Percentiles rank a stretch among this genome's conserved stretches.
Evolutionary conservation across 768 basidiomycete species (phyloP).

Genomic region (Botryobasidium botryosum): DNA sequence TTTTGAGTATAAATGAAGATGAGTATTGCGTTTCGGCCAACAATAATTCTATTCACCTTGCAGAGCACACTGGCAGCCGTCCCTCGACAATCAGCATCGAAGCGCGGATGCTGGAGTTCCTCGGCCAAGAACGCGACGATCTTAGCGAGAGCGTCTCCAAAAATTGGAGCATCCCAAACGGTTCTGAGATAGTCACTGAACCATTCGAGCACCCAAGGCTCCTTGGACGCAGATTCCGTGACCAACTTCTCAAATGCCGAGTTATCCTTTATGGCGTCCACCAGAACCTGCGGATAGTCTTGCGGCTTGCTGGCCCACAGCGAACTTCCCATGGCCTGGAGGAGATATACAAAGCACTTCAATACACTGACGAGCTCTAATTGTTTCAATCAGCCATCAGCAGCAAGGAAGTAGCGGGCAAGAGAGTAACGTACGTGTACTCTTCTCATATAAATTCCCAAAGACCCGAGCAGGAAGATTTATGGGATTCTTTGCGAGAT

Average conservation of each 20-base stretch:
- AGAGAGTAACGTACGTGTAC: not conserved
- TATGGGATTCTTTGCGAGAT: not conserved
- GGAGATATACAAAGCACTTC: conserved; percentile 38
- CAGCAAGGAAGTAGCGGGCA: not conserved
- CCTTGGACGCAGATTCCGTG: not conserved
- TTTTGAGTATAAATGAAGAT: conserved; percentile 1
- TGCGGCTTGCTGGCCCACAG: conserved; percentile 58
- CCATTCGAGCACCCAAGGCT: conserved; percentile 41
- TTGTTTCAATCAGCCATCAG: not conserved
- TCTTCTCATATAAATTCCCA: not conserved
- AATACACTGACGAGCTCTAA: conserved; percentile 46
- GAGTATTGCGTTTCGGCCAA: conserved; percentile 10
- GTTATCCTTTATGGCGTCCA: conserved; percentile 77
- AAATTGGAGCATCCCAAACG: conserved; percentile 31
- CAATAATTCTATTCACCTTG: conserved; percentile 32
- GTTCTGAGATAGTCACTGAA: conserved; percentile 44
- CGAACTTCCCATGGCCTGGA: conserved; percentile 35
- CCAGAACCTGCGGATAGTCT: conserved; percentile 60
- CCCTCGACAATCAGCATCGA: conserved; percentile 36
- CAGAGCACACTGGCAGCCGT: conserved; percentile 41
- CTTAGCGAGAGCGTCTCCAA: conserved; percentile 53
- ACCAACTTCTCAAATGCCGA: conserved; percentile 17
- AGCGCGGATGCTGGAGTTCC: conserved; percentile 64
- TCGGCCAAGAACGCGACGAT: conserved; percentile 60
- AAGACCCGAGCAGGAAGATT: not conserved